Conservation (phyloP, 371 early-diverging fungal species). For the Circinella minor region DNA sequence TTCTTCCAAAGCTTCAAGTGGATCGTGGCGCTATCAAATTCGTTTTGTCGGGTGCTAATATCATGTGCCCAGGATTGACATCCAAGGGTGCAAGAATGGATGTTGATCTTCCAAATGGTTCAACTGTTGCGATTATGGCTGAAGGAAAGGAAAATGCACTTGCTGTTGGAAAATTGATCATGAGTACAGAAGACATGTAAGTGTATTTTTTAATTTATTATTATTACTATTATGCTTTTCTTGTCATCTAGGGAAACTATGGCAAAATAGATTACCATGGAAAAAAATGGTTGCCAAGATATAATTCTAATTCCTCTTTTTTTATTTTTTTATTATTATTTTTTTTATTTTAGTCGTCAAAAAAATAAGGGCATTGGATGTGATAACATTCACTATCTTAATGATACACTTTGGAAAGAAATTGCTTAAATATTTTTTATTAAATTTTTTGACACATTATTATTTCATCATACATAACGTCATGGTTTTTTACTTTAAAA, state of each 20-base stretch:
- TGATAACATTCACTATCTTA: conserved; percentile 86
- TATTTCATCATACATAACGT: no score
- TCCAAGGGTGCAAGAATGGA: conserved; percentile 91
- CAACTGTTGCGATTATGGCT: conserved; percentile 92
- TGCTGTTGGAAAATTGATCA: conserved; percentile 87
- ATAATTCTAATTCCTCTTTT: not conserved
- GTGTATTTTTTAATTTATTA: conserved; percentile 14
- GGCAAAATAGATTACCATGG: not conserved
- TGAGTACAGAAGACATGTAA: conserved; percentile 93
- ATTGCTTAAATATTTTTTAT: conserved; percentile 32
- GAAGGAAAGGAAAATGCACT: conserved; percentile 97
- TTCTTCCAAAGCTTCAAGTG: conserved; percentile 90
- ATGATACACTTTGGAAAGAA: conserved; percentile 89
- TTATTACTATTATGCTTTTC: no score
- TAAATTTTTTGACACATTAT: not conserved
- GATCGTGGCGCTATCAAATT: conserved; percentile 98
- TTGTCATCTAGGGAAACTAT: no score
- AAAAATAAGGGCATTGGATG: conserved; percentile 94
- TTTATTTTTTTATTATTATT: conserved; percentile 16
- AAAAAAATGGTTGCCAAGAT: not conserved
- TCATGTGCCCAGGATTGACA: conserved; percentile 98
- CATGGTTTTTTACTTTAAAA: no score
- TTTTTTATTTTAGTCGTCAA: conserved; percentile 56
- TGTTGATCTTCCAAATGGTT: conserved; percentile 68
- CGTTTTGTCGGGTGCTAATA: conserved; percentile 94